A percentile compares a stretch with the other conserved stretches of the same genome.
Evolutionary conservation across 2,329 filamentous ascomycete species (phyloP).

Genomic region (Coccinonectria pachysandricola): DNA sequence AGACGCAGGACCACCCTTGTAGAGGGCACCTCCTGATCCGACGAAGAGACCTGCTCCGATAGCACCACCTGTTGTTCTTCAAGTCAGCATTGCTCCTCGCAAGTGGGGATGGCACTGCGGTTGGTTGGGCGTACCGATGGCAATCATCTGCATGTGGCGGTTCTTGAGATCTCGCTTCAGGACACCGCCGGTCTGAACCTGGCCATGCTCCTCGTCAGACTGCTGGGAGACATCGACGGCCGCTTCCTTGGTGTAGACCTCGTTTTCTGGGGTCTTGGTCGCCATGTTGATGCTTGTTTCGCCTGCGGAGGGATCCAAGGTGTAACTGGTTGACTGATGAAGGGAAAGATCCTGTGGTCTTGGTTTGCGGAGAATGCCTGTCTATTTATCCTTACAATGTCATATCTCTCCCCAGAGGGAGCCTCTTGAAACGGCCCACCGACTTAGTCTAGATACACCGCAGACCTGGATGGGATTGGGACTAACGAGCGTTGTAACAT

Average conservation of each 20-base stretch:
- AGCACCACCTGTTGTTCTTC: constrained; percentile 16
- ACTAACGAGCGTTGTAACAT: too few relatives aligned
- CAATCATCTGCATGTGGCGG: constrained; percentile 93
- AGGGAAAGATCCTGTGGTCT: too few relatives aligned
- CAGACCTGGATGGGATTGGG: too few relatives aligned
- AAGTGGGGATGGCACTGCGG: not conserved
- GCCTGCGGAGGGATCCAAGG: not conserved
- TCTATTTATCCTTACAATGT: too few relatives aligned
- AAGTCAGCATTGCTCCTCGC: constrained; percentile 5
- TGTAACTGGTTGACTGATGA: too few relatives aligned
- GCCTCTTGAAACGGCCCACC: too few relatives aligned
- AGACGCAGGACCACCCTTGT: constrained; percentile 64
- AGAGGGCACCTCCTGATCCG: constrained; percentile 63
- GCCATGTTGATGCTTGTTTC: constrained; percentile 4
- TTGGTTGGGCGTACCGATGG: constrained; percentile 54
- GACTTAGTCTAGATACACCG: too few relatives aligned
- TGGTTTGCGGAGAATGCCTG: too few relatives aligned
- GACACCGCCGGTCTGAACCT: constrained; percentile 8
- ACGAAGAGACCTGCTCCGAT: constrained; percentile 77
- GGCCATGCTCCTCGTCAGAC: constrained; percentile 7
- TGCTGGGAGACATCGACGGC: constrained; percentile 1
- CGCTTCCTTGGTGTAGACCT: constrained; percentile 6
- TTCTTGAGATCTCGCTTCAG: constrained; percentile 58
- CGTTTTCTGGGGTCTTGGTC: constrained; percentile 4
- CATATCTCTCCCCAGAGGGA: too few relatives aligned